phyloP scores from a whole-genome alignment of 306 rosid genomes.

The Rosa rugosa region DNA sequence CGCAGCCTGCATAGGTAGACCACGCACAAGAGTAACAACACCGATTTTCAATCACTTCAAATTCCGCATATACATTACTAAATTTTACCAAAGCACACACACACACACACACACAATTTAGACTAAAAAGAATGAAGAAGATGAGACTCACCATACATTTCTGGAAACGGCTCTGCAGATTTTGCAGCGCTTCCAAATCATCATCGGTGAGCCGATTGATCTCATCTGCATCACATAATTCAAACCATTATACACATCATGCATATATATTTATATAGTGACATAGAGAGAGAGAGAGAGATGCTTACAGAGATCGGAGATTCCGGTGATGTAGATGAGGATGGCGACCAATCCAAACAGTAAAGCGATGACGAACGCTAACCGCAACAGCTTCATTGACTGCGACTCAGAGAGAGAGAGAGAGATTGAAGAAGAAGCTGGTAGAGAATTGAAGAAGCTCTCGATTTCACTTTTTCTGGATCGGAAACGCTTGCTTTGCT shows the following conservation, averaged over 20 bases:
- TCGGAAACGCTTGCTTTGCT: not conserved
- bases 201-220: constrained; percentile 48
- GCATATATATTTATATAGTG: not conserved
- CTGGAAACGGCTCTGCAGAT: constrained; percentile 62
- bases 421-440: not conserved
- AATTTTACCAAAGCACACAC: no score
- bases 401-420: not conserved
- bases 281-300: not conserved
- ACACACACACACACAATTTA: no score
- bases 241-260: not conserved
- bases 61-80: not conserved
- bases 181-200: constrained; percentile 66
- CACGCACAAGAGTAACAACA: not conserved
- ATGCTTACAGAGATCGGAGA: constrained; percentile 43
- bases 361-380: constrained; percentile 43
- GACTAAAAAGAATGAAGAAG: not conserved
- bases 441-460: not conserved
- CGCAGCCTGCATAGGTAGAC: constrained; percentile 50
- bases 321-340: constrained; percentile 50
- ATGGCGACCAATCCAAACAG: constrained; percentile 52
- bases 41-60: not conserved
- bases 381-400: constrained; percentile 47
- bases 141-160: constrained; percentile 79
- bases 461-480: not conserved
- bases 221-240: constrained; percentile 40